Percentiles rank a stretch among this genome's conserved stretches.
Conservation (phyloP, 2,329 filamentous ascomycete species). For the Trichoderma sp. region DNA sequence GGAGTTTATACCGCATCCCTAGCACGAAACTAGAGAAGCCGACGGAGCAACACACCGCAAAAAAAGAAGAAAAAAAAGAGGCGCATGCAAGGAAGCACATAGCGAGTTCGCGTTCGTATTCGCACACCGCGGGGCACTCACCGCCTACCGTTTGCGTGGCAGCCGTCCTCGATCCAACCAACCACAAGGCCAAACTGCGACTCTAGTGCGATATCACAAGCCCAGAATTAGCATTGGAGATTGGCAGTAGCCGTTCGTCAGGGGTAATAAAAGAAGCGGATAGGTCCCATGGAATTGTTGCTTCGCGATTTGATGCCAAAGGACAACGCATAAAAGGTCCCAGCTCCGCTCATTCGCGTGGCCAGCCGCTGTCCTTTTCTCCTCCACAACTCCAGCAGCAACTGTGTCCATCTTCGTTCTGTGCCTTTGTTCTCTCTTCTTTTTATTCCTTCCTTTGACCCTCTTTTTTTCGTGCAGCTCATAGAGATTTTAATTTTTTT, state of each 20-base stretch:
- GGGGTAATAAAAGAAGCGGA: conserved; percentile 13
- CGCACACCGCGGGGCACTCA: conserved; percentile 26
- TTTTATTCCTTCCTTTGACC: background rate
- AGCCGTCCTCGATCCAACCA: background rate
- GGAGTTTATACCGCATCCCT: background rate
- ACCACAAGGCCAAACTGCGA: conserved; percentile 1
- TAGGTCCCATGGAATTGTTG: background rate
- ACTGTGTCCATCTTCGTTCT: background rate
- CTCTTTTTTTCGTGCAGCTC: background rate
- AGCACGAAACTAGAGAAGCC: background rate
- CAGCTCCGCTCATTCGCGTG: conserved; percentile 13
- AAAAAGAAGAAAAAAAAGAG: background rate
- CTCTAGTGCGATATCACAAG: conserved; percentile 18
- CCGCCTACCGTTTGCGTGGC: conserved; percentile 20
- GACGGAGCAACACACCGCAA: background rate
- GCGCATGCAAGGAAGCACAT: background rate
- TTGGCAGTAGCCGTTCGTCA: conserved; percentile 16
- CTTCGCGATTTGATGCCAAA: background rate
- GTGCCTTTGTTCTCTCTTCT: background rate
- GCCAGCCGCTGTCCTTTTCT: background rate
- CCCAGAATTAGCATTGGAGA: conserved; percentile 16
- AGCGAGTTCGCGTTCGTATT: conserved; percentile 31
- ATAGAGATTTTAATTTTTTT: conserved; percentile 1
- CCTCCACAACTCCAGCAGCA: background rate
- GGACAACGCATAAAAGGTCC: conserved; percentile 13